These are phyloP conservation scores for Blastobotrys niveus DNA, from an alignment of 1,139 yeast species.

Conservation along the genomic window DNA sequence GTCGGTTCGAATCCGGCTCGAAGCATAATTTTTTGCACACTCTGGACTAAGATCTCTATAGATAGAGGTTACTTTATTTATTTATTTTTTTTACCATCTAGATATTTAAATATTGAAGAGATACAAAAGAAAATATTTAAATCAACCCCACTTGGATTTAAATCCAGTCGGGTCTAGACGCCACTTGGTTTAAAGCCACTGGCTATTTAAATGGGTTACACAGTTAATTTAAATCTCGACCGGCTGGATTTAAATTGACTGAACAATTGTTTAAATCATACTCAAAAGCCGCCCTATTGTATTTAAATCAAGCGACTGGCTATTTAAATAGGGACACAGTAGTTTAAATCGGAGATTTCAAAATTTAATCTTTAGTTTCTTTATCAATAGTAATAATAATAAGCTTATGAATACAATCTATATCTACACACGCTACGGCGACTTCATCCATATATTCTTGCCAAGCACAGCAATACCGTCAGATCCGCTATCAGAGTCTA, in stretches of 20 bases:
- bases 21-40: constrained; percentile 40
- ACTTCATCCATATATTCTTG: no score
- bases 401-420: no score
- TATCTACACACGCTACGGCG: no score
- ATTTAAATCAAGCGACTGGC: not conserved
- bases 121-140: not conserved
- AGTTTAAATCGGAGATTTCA: no score
- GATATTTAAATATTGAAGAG: not conserved
- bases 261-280: not conserved
- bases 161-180: no score
- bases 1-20: no score
- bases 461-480: not conserved
- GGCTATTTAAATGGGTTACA: no score
- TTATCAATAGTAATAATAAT: not conserved
- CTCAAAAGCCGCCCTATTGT: not conserved
- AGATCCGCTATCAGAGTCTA: not conserved
- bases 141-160: no score
- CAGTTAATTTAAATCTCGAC: no score
- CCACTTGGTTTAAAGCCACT: no score
- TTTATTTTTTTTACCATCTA: not conserved
- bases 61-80: not conserved
- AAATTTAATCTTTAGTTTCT: no score
- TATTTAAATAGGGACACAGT: no score
- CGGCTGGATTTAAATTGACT: not conserved
- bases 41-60: not conserved